Conservation (phyloP, 2,329 filamentous ascomycete species). For the Bisporella sp. region DNA sequence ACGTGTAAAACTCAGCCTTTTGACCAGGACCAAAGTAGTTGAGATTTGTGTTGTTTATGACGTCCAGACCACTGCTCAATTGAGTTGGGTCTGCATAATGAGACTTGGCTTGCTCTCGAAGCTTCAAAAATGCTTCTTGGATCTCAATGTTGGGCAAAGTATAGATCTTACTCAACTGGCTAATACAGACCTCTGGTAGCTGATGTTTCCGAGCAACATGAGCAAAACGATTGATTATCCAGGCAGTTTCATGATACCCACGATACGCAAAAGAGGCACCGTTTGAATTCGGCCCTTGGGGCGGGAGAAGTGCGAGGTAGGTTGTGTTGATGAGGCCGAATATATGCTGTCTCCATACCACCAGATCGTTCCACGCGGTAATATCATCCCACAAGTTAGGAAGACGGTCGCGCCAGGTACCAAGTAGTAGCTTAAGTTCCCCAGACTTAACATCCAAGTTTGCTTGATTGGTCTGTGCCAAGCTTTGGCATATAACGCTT, state of each 20-base stretch:
- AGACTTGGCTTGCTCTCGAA: constrained; percentile 97
- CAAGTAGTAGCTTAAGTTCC: constrained; percentile 87
- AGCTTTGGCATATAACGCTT: constrained; percentile 88
- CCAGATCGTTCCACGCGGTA: constrained; percentile 96
- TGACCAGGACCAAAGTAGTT: constrained; percentile 96
- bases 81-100: constrained; percentile 96
- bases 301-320: constrained; percentile 79
- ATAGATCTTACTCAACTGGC: constrained; percentile 94
- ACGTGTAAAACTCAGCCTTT: constrained; percentile 97
- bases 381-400: constrained; percentile 99
- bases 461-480: constrained; percentile 72
- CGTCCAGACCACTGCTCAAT: constrained; percentile 85
- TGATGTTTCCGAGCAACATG: constrained; percentile 97
- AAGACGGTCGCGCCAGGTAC: constrained; percentile 89
- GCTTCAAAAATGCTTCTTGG: constrained; percentile 95
- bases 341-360: constrained; percentile 99
- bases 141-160: constrained; percentile 99
- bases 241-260: constrained; percentile 96
- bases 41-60: constrained; percentile 99
- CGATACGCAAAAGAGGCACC: constrained; percentile 94
- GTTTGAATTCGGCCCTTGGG: constrained; percentile 66
- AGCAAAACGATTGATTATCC: constrained; percentile 99
- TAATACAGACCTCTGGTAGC: constrained; percentile 94
- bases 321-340: constrained; percentile 95
- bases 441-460: constrained; percentile 94